Evolutionary conservation across 257 asterid species (phyloP).

Genomic region (Nicotiana sylvestris): DNA sequence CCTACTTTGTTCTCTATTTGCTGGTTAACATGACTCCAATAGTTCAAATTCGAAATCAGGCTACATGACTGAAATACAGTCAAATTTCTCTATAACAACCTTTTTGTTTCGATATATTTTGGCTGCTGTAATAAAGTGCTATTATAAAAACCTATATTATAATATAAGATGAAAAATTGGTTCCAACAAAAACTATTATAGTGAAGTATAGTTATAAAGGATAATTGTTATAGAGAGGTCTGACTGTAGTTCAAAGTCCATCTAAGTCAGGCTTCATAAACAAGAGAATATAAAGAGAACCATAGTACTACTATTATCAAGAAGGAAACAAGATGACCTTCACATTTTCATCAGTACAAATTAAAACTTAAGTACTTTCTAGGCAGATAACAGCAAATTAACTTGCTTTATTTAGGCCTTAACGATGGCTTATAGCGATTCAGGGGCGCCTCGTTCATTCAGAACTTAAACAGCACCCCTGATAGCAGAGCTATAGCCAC

Average conservation of each 20-base stretch:
- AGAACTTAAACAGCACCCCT: not conserved
- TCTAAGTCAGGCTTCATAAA: no score
- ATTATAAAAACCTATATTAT: no score
- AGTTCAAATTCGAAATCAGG: not conserved
- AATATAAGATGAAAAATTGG: no score
- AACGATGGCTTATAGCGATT: not conserved
- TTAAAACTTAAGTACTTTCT: not conserved
- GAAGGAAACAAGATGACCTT: not conserved
- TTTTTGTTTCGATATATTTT: no score
- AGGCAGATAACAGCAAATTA: not conserved
- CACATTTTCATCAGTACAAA: not conserved
- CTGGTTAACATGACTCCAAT: not conserved
- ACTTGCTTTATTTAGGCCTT: not conserved
- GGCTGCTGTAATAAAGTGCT: no score
- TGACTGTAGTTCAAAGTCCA: no score
- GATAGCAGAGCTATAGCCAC: not conserved
- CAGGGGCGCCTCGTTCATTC: no score
- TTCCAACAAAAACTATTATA: no score
- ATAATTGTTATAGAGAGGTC: no score
- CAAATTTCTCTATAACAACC: no score
- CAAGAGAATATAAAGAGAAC: not conserved
- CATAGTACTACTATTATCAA: not conserved
- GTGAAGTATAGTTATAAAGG: no score
- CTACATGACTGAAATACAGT: not conserved
- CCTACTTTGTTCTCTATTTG: not conserved